These are phyloP conservation scores for Aspergillus piperis DNA, from an alignment of 2,329 filamentous ascomycete species.

Conservation along the genomic window DNA sequence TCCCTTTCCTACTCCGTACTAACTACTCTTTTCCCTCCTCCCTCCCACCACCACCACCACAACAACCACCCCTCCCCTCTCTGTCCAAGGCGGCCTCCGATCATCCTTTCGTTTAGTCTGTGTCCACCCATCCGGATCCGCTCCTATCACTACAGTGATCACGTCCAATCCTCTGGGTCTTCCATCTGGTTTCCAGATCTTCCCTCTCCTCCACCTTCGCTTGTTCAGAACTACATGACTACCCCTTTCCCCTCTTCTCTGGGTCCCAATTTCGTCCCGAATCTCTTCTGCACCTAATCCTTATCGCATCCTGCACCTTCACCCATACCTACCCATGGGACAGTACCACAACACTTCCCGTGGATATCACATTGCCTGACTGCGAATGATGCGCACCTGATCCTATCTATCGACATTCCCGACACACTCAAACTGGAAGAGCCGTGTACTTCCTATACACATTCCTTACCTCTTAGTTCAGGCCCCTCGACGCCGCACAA, in stretches of 20 bases:
- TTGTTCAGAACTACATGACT: conserved; percentile 30
- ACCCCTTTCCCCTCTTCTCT: conserved; percentile 26
- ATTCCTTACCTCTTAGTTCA: conserved; percentile 14
- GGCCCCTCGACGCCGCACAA: conserved; percentile 14
- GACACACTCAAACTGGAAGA: conserved; percentile 15
- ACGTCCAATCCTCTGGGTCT: conserved; percentile 31
- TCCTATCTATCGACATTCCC: conserved; percentile 25
- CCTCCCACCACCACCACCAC: neutral
- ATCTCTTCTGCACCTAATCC: conserved; percentile 12
- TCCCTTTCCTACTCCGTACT: neutral
- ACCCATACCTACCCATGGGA: conserved; percentile 29
- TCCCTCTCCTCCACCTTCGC: conserved; percentile 29
- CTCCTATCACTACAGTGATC: conserved; percentile 39
- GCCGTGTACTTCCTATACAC: conserved; percentile 12
- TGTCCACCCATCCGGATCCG: conserved; percentile 39
- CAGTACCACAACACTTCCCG: conserved; percentile 16
- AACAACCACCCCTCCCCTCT: no score
- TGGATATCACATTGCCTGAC: conserved; percentile 20
- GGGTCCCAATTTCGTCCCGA: conserved; percentile 20
- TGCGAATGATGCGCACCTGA: conserved; percentile 34
- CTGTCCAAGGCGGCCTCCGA: conserved; percentile 19
- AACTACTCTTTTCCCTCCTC: conserved; percentile 4
- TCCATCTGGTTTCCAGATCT: conserved; percentile 32
- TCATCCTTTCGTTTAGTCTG: conserved; percentile 29
- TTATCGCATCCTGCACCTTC: conserved; percentile 25